A percentile compares a stretch with the other conserved stretches of the same genome.
phyloP scores from a whole-genome alignment of 1,284 basidiomycete species.

The Malassezia yamatoensis region DNA sequence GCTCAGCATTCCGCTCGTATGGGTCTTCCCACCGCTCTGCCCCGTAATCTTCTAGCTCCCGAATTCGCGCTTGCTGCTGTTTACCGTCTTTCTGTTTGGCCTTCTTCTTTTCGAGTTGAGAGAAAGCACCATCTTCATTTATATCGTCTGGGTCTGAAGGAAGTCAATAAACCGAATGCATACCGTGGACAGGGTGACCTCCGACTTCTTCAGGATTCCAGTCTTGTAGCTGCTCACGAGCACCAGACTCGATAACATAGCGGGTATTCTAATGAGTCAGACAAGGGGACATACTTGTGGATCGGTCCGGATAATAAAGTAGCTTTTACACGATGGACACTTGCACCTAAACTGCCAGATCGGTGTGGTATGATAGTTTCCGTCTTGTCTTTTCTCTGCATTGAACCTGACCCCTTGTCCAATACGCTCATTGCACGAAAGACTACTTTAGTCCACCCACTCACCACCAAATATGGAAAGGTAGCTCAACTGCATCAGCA shows the following conservation, averaged over 20 bases:
- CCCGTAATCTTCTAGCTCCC: constrained; percentile 63
- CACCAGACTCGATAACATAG: constrained; percentile 84
- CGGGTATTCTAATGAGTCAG: constrained; percentile 65
- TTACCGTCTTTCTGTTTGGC: constrained; percentile 63
- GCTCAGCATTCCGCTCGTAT: constrained; percentile 62
- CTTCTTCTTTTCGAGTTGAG: constrained; percentile 73
- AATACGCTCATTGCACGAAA: constrained; percentile 21
- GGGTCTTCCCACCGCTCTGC: constrained; percentile 72
- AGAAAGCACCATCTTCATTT: constrained; percentile 67
- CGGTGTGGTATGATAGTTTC: constrained; percentile 86
- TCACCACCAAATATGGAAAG: constrained; percentile 92
- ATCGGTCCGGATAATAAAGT: constrained; percentile 96
- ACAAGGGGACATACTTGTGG: constrained; percentile 58
- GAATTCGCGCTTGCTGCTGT: constrained; percentile 63
- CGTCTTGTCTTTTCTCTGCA: constrained; percentile 92
- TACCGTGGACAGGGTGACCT: constrained; percentile 76
- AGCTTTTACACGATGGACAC: constrained; percentile 81
- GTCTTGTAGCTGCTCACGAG: constrained; percentile 78
- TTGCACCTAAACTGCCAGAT: constrained; percentile 93
- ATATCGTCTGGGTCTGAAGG: background rate
- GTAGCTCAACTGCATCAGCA: constrained; percentile 53
- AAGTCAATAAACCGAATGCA: constrained; percentile 20
- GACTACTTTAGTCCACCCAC: background rate
- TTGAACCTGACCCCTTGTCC: constrained; percentile 63
- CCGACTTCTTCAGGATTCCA: constrained; percentile 95